phyloP scores from a whole-genome alignment of 345 rosid genomes.

The Citrus sinensis region DNA sequence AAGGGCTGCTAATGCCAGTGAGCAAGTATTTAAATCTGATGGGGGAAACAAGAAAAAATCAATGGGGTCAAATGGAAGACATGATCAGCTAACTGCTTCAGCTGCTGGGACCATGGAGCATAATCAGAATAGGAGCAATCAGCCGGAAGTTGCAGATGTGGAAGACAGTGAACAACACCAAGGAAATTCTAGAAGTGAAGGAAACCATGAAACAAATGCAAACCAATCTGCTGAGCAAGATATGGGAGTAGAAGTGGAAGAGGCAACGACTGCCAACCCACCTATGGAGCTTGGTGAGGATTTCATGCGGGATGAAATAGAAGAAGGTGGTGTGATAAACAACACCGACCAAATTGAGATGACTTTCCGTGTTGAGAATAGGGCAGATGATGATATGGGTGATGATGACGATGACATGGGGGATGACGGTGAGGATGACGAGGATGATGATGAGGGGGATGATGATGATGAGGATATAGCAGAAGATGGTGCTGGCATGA shows the following conservation, averaged over 20 bases:
- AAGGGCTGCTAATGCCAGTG: constrained; percentile 88
- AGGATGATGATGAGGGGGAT: constrained; percentile 83
- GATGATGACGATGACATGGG: constrained; percentile 97
- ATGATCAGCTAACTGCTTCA: constrained; percentile 37
- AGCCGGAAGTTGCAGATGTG: constrained; percentile 42
- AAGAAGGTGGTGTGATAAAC: constrained; percentile 57
- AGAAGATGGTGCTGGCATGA: constrained; percentile 93
- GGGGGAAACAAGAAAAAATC: constrained; percentile 56
- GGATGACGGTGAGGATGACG: constrained; percentile 91
- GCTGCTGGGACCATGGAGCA: constrained; percentile 44
- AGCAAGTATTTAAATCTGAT: constrained; percentile 68
- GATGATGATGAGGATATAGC: constrained; percentile 92
- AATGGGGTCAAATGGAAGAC: constrained; percentile 44
- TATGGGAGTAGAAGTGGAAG: constrained; percentile 70
- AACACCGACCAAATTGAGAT: constrained; percentile 71
- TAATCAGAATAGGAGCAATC: constrained; percentile 44
- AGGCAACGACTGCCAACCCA: constrained; percentile 49
- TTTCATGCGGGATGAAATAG: constrained; percentile 81
- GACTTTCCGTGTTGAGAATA: constrained; percentile 74
- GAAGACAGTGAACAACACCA: constrained; percentile 46
- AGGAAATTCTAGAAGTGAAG: constrained; percentile 47
- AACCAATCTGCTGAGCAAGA: constrained; percentile 53
- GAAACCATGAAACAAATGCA: constrained; percentile 42
- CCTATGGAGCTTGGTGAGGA: constrained; percentile 66
- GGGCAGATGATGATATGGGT: constrained; percentile 78